phyloP scores from a whole-genome alignment of 148 eudicot genomes.

The Amaranthus palmeri region DNA sequence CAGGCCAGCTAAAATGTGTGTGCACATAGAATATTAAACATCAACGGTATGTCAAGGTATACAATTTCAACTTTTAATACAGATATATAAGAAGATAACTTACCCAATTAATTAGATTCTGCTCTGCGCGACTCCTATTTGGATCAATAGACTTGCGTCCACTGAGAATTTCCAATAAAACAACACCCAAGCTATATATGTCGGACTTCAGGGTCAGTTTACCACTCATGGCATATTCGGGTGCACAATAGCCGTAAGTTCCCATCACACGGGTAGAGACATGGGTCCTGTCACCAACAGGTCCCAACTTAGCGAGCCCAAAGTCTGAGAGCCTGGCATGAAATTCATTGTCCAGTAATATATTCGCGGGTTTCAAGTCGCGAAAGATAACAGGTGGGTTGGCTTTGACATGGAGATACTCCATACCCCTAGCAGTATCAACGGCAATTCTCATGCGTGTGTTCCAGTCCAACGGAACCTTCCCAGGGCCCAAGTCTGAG shows the following conservation, averaged over 20 bases:
- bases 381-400: conserved; percentile 71
- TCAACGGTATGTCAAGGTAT: not conserved
- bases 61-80: not conserved
- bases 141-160: conserved; percentile 62
- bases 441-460: conserved; percentile 37
- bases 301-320: conserved; percentile 79
- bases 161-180: conserved; percentile 57
- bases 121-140: conserved; percentile 42
- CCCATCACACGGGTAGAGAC: conserved; percentile 84
- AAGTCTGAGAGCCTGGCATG: conserved; percentile 67
- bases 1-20: no score
- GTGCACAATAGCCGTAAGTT: conserved; percentile 80
- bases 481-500: conserved; percentile 29
- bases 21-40: no score
- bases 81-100: conserved; percentile 17
- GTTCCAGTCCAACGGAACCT: conserved; percentile 36
- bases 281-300: conserved; percentile 74
- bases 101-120: conserved; percentile 56
- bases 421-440: conserved; percentile 54
- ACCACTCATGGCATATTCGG: conserved; percentile 75
- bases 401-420: conserved; percentile 63
- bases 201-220: conserved; percentile 63
- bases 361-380: conserved; percentile 68
- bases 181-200: conserved; percentile 71
- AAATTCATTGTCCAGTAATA: conserved; percentile 62